These are phyloP conservation scores for Dactylonectria macrodidyma DNA, from an alignment of 2,329 filamentous ascomycete genomes.

Conservation along the genomic window DNA sequence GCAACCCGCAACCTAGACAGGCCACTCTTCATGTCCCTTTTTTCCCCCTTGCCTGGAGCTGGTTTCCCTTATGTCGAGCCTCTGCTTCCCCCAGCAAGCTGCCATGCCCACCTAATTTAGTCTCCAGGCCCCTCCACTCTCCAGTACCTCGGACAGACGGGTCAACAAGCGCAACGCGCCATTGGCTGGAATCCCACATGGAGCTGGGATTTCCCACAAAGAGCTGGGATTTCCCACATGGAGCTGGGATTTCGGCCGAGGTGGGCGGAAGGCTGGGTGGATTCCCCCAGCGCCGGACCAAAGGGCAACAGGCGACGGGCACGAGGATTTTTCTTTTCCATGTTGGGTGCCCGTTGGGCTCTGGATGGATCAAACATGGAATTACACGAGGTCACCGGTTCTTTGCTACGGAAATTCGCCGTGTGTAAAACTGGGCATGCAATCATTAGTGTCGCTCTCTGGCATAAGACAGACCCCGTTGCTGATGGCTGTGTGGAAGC, in stretches of 20 bases:
- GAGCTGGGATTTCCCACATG: neutral
- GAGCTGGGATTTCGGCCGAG: slow-evolving; percentile 31
- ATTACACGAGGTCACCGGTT: neutral
- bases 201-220: slow-evolving; percentile 20
- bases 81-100: neutral
- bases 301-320: slow-evolving; percentile 18
- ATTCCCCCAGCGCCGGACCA: slow-evolving; percentile 20
- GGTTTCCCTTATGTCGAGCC: slow-evolving; percentile 5
- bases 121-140: slow-evolving; percentile 7
- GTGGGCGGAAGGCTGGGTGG: slow-evolving; percentile 21
- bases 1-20: neutral
- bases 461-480: no score
- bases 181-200: slow-evolving; percentile 15
- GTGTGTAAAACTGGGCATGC: neutral
- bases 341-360: no score
- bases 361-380: no score
- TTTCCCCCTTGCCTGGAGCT: slow-evolving; percentile 8
- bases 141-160: slow-evolving; percentile 31
- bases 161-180: slow-evolving; percentile 3
- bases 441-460: no score
- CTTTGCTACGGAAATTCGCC: slow-evolving; percentile 1
- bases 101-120: slow-evolving; percentile 8
- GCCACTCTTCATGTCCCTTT: slow-evolving; percentile 5
- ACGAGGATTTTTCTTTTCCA: no score
- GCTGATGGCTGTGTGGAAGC: no score